These are phyloP conservation scores for Penicillium salamii DNA, from an alignment of 495 filamentous ascomycete genomes.

Conservation along the genomic window DNA sequence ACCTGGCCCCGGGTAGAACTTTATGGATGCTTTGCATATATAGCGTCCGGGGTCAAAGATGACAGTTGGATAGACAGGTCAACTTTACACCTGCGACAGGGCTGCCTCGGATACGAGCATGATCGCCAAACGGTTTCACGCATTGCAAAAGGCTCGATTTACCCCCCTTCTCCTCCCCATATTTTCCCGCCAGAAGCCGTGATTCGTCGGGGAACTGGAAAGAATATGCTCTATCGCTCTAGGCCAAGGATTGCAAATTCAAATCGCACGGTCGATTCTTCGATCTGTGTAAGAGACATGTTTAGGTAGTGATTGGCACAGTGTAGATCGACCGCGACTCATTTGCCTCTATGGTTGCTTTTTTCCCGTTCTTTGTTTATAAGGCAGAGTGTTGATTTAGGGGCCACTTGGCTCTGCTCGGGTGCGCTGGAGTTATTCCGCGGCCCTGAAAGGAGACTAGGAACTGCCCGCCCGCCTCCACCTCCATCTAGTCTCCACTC, in stretches of 20 bases:
- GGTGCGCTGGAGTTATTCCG: constrained; percentile 20
- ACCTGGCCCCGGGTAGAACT: background rate
- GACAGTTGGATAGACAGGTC: constrained; percentile 9
- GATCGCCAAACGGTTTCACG: constrained; percentile 31
- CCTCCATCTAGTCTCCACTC: constrained; percentile 18
- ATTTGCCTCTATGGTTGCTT: constrained; percentile 5
- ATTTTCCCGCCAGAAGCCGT: background rate
- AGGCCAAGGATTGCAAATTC: constrained; percentile 4
- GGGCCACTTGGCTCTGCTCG: constrained; percentile 7
- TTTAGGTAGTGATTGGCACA: background rate
- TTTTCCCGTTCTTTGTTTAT: background rate
- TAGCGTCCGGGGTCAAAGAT: constrained; percentile 2
- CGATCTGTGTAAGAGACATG: background rate
- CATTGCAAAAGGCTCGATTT: constrained; percentile 14
- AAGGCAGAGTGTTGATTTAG: background rate
- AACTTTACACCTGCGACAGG: background rate
- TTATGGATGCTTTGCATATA: constrained; percentile 4
- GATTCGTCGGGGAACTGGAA: constrained; percentile 15
- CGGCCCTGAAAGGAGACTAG: constrained; percentile 17
- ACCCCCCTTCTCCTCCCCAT: background rate
- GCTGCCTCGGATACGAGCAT: constrained; percentile 13
- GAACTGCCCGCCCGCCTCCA: constrained; percentile 25
- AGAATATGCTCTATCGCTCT: background rate
- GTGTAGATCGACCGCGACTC: background rate
- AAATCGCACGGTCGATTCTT: constrained; percentile 9